Percentiles rank a stretch among this genome's conserved stretches.
phyloP scores from a whole-genome alignment of 768 basidiomycete genomes.

The Xerocomus potaroensis region DNA sequence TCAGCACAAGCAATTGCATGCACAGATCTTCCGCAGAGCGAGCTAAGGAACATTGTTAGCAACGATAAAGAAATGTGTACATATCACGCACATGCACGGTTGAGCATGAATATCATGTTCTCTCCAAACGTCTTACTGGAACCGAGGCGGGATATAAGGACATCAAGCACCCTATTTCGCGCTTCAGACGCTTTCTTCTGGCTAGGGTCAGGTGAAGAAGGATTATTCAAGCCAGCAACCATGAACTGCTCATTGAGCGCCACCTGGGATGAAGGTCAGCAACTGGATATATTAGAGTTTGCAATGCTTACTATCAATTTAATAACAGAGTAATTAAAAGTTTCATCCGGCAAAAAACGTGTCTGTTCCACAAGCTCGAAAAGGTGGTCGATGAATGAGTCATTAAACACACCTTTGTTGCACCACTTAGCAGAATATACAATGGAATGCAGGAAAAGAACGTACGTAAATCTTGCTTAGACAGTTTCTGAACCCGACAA shows the following conservation, averaged over 20 bases:
- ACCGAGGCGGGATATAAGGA: conserved; percentile 79
- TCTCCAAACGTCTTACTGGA: conserved; percentile 95
- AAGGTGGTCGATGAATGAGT: conserved; percentile 80
- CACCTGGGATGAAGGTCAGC: conserved; percentile 47
- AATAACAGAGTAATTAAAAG: conserved; percentile 93
- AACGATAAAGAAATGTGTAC: background rate
- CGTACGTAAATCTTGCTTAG: conserved; percentile 74
- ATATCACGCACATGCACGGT: conserved; percentile 73
- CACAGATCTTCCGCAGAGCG: conserved; percentile 87
- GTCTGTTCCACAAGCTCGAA: conserved; percentile 96
- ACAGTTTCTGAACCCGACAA: conserved; percentile 84
- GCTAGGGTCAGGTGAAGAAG: conserved; percentile 20
- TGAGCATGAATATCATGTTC: conserved; percentile 99
- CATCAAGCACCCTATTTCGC: conserved; percentile 76
- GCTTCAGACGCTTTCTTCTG: conserved; percentile 35
- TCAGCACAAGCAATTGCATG: conserved; percentile 91
- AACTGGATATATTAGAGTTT: background rate
- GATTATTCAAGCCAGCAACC: conserved; percentile 65
- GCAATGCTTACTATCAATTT: conserved; percentile 73
- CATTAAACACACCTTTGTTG: conserved; percentile 66
- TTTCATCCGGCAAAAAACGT: conserved; percentile 80
- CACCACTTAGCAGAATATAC: conserved; percentile 4
- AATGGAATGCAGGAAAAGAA: conserved; percentile 8
- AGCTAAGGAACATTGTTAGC: conserved; percentile 43
- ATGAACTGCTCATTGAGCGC: conserved; percentile 98